Conservation (phyloP, 2,329 filamentous ascomycete genomes). For the Fonsecaea nubica region DNA sequence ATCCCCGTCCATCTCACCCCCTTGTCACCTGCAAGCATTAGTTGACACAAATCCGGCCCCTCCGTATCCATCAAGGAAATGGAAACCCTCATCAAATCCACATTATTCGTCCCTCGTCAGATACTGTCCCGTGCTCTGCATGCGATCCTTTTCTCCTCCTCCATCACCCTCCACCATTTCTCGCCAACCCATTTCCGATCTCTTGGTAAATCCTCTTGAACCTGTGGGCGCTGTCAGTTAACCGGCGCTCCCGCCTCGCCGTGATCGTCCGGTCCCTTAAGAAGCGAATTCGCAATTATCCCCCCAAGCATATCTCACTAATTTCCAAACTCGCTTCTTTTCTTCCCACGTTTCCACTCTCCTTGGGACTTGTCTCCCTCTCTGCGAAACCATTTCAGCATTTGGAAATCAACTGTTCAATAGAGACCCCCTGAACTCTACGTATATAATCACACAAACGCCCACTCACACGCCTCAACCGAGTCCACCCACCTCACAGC, state of each 20-base stretch:
- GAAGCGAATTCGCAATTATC: conserved; percentile 4
- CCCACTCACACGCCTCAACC: conserved; percentile 7
- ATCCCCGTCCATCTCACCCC: conserved; percentile 1
- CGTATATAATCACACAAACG: not conserved
- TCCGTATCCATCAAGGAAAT: conserved; percentile 10
- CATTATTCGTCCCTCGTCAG: conserved; percentile 16
- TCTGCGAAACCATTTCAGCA: conserved; percentile 4
- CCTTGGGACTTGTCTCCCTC: not conserved
- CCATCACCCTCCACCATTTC: conserved; percentile 10
- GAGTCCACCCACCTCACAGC: conserved; percentile 12
- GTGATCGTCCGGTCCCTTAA: conserved; percentile 7
- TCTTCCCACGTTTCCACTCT: conserved; percentile 13
- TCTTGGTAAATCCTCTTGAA: conserved; percentile 4
- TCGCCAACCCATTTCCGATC: conserved; percentile 16
- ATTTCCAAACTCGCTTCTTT: conserved; percentile 13
- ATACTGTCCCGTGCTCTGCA: not conserved
- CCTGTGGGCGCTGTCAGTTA: not conserved
- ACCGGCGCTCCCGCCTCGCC: conserved; percentile 19
- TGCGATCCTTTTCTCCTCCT: not conserved
- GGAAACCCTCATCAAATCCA: conserved; percentile 3
- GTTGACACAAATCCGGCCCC: conserved; percentile 22
- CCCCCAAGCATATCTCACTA: conserved; percentile 12
- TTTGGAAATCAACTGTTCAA: conserved; percentile 17
- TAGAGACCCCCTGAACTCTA: conserved; percentile 12
- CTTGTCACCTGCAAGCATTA: not conserved